These are phyloP conservation scores for Lactifluus hygrophoroides DNA, from an alignment of 768 basidiomycete genomes.

Conservation along the genomic window DNA sequence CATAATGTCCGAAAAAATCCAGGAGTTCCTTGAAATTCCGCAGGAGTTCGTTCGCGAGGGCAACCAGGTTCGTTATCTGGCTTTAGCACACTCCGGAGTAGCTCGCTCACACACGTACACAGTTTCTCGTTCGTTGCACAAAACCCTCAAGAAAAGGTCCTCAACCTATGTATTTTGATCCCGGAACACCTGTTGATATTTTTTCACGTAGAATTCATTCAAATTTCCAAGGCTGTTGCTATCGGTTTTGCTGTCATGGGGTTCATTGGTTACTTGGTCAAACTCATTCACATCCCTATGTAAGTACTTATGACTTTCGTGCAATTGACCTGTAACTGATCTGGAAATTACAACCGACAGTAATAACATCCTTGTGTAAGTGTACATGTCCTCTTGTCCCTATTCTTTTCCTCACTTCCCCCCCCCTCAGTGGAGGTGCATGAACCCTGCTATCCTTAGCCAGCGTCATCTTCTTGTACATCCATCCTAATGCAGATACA, in stretches of 20 bases:
- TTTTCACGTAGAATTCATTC: conserved; percentile 65
- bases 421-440: conserved; percentile 59
- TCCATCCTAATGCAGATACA: conserved; percentile 12
- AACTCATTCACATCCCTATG: conserved; percentile 98
- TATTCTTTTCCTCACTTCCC: conserved; percentile 20
- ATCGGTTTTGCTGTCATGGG: conserved; percentile 99
- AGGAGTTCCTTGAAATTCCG: conserved; percentile 85
- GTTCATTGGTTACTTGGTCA: conserved; percentile 98
- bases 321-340: conserved; percentile 15
- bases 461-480: conserved; percentile 4
- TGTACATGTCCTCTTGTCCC: conserved; percentile 23
- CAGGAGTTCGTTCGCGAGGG: conserved; percentile 91
- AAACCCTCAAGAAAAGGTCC: conserved; percentile 94
- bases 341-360: conserved; percentile 32
- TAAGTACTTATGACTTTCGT: conserved; percentile 36
- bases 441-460: conserved; percentile 27
- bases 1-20: conserved; percentile 83
- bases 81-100: neutral
- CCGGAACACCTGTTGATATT: neutral
- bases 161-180: conserved; percentile 17
- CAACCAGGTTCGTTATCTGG: conserved; percentile 54
- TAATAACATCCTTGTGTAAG: conserved; percentile 97
- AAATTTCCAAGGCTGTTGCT: conserved; percentile 94
- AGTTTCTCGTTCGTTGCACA: conserved; percentile 97
- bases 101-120: conserved; percentile 15